Conservation (phyloP, 495 filamentous ascomycete genomes). For the Penicillium angulare region DNA sequence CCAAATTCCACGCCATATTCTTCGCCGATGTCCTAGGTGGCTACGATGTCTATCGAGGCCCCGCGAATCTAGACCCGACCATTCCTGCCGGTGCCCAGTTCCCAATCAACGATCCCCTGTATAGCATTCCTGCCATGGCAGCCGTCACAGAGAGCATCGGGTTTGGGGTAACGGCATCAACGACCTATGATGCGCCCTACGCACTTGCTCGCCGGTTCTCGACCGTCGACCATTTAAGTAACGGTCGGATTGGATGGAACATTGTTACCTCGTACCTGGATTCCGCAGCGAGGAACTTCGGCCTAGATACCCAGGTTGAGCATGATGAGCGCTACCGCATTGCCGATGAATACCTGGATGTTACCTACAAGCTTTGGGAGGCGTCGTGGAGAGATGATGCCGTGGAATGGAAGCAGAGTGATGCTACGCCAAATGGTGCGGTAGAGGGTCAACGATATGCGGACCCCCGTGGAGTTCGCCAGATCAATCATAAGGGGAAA, state of each 20-base stretch:
- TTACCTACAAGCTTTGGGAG: slow-evolving; percentile 68
- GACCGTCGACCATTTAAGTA: slow-evolving; percentile 66
- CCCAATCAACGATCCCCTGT: slow-evolving; percentile 58
- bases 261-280: slow-evolving; percentile 68
- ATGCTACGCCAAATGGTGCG: slow-evolving; percentile 21
- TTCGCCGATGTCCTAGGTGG: slow-evolving; percentile 53
- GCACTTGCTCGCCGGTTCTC: slow-evolving; percentile 64
- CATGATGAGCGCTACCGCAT: slow-evolving; percentile 68
- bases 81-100: slow-evolving; percentile 63
- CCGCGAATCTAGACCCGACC: slow-evolving; percentile 54
- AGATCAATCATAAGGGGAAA: slow-evolving; percentile 66
- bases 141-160: slow-evolving; percentile 60
- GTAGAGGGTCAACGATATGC: slow-evolving; percentile 48
- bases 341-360: slow-evolving; percentile 65
- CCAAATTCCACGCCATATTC: slow-evolving; percentile 57
- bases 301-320: slow-evolving; percentile 54
- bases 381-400: slow-evolving; percentile 67
- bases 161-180: slow-evolving; percentile 65
- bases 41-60: slow-evolving; percentile 66
- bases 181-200: slow-evolving; percentile 67
- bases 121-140: slow-evolving; percentile 45
- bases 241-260: slow-evolving; percentile 65
- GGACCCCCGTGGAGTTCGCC: slow-evolving; percentile 53
- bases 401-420: slow-evolving; percentile 31
- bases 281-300: slow-evolving; percentile 61